These are phyloP conservation scores for Typha latifolia DNA, from an alignment of 176 grass and related monocot species.

Conservation along the genomic window DNA sequence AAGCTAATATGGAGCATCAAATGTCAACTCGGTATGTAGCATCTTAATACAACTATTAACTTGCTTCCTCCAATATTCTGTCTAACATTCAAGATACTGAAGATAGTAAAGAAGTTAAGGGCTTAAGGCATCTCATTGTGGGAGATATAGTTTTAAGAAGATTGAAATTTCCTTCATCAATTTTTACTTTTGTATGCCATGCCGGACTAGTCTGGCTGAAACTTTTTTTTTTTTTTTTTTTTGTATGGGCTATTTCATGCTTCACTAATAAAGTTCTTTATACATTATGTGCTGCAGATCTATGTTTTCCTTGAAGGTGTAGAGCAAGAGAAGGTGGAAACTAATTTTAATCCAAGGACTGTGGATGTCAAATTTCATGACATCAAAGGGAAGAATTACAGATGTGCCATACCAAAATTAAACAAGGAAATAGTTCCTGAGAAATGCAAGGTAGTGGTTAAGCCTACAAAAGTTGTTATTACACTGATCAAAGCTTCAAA, in stretches of 20 bases:
- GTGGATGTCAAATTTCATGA: slow-evolving; percentile 81
- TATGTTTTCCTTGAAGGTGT: slow-evolving; percentile 53
- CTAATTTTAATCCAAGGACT: slow-evolving; percentile 46
- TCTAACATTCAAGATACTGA: too few relatives aligned
- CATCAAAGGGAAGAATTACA: slow-evolving; percentile 70
- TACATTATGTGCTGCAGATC: slow-evolving; percentile 29
- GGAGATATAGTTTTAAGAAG: too few relatives aligned
- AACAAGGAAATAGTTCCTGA: slow-evolving; percentile 83
- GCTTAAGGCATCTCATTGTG: background rate
- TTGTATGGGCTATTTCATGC: background rate
- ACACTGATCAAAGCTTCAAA: slow-evolving; percentile 67
- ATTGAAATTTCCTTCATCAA: too few relatives aligned
- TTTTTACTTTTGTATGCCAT: too few relatives aligned
- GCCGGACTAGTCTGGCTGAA: background rate
- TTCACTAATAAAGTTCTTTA: slow-evolving; percentile 12
- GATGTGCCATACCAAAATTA: slow-evolving; percentile 65
- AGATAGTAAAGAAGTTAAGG: too few relatives aligned
- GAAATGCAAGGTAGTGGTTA: slow-evolving; percentile 73
- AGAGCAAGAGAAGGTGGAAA: slow-evolving; percentile 48
- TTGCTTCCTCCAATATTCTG: too few relatives aligned
- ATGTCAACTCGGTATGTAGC: too few relatives aligned
- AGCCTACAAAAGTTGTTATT: slow-evolving; percentile 54
- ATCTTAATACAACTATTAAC: too few relatives aligned
- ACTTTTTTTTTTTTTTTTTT: background rate
- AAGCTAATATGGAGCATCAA: too few relatives aligned